These are phyloP conservation scores for Candida neerlandica DNA, from an alignment of 1,139 yeast species.

Conservation along the genomic window DNA sequence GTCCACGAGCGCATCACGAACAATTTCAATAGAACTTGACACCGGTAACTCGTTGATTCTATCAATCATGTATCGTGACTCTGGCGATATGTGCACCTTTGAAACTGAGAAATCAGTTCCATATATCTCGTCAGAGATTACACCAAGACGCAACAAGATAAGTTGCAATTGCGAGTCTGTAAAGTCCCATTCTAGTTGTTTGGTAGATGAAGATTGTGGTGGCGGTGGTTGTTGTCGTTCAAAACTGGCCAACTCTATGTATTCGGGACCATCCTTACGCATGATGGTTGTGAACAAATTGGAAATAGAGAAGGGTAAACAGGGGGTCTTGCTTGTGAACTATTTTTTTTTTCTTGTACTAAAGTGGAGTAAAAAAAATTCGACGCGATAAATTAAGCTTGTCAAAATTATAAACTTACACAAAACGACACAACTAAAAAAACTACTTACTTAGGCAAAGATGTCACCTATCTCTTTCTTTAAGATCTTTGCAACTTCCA, in stretches of 20 bases:
- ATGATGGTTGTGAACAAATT: neutral
- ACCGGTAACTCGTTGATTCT: constrained; percentile 26
- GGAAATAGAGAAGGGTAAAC: neutral
- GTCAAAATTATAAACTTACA: neutral
- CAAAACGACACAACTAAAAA: neutral
- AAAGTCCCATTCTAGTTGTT: constrained; percentile 14
- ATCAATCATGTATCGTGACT: constrained; percentile 32
- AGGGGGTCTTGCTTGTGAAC: neutral
- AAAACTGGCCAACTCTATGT: constrained; percentile 10
- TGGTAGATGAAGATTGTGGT: neutral
- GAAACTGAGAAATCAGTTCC: constrained; percentile 14
- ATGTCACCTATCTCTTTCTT: constrained; percentile 12
- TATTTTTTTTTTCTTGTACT: neutral
- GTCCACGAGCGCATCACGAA: constrained; percentile 41
- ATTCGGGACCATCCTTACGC: constrained; percentile 6
- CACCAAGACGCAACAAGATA: constrained; percentile 33
- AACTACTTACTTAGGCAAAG: constrained; percentile 4
- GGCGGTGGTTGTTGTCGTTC: neutral
- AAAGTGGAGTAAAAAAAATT: neutral
- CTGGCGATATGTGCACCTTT: constrained; percentile 22
- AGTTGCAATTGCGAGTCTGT: constrained; percentile 28
- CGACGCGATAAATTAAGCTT: neutral
- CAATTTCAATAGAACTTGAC: constrained; percentile 32
- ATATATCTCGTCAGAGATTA: constrained; percentile 31
- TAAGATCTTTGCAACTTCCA: constrained; percentile 18